Percentiles rank a stretch among this genome's conserved stretches.
These are phyloP conservation scores for Juncus inflexus DNA, from an alignment of 176 grass and related monocot species.

Conservation along the genomic window DNA sequence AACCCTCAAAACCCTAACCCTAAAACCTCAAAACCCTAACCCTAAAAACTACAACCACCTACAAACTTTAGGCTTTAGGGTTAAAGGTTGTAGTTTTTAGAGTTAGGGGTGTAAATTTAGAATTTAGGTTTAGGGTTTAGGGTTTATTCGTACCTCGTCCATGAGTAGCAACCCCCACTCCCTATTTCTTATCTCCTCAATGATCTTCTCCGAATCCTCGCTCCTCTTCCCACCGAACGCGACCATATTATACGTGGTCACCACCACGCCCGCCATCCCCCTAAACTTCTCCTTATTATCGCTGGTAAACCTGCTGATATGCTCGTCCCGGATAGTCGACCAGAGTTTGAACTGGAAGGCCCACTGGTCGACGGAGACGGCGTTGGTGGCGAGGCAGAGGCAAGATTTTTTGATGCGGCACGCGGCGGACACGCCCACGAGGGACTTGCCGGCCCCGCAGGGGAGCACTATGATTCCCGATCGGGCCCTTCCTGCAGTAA, in stretches of 20 bases:
- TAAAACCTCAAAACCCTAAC: too few species aligned
- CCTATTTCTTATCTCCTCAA: constrained; percentile 90
- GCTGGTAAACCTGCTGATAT: constrained; percentile 91
- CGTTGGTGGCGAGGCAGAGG: constrained; percentile 95
- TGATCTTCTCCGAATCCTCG: constrained; percentile 98
- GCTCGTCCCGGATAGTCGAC: constrained; percentile 94
- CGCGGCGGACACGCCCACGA: constrained; percentile 92
- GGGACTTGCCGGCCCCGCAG: constrained; percentile 95
- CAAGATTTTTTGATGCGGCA: constrained; percentile 92
- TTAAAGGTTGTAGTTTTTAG: too few species aligned
- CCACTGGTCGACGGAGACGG: constrained; percentile 98
- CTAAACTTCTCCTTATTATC: constrained; percentile 96
- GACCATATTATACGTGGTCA: constrained; percentile 99
- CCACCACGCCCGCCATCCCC: constrained; percentile 81
- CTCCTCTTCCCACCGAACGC: constrained; percentile 88
- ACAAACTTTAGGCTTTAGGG: too few species aligned
- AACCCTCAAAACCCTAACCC: too few species aligned
- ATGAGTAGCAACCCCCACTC: constrained; percentile 98
- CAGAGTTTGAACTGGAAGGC: constrained; percentile 99
- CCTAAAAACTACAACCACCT: too few species aligned
- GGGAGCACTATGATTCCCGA: constrained; percentile 97
- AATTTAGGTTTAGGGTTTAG: too few species aligned
- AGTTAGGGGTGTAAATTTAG: too few species aligned
- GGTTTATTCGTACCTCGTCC: constrained; percentile 63
- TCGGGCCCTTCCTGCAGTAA: constrained; percentile 72